Evolutionary conservation across 768 basidiomycete species (phyloP), one percentile per base, ranked within the genome.

Genomic region (Panaeolus cyanescens): DNA sequence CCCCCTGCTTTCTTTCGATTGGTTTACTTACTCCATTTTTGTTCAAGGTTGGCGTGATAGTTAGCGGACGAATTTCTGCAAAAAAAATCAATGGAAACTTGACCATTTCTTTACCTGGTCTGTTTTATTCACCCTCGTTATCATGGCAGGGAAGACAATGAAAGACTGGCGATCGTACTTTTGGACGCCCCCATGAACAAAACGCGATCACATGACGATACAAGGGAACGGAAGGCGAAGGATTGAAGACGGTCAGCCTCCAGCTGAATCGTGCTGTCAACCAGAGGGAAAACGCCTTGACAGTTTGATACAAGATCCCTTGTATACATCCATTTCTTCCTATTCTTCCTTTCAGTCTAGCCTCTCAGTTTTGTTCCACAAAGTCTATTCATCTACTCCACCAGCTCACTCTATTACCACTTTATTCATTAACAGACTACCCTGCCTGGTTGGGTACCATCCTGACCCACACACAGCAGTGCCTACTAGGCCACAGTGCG

Each of bases 221-320:
- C 22, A 58, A 55, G 62, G 7, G 28, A 54, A 40, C 45, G 4
- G 30, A 20, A 2, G 22, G 15, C 8, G 55, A 56, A 58, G 42
- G 54, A 53, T 62, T 28, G 8, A 50, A 45, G 68, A 56, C 65
- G 40, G 71, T 72, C 71, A 72, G 71, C 71, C 71, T 67, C 70
- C 62, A 62, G 59, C 58, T 39, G 54, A 70, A 68, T 68, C 60
- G 63, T 66, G 63, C 39, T 20, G 58, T 58, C 56, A 55, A 66
- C 68, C 61, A 68, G 66, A 59, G n/a, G 17, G 54, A 66, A 66
- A 63, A 64, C 63, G 62, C 67, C 64, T 59, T 55, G 54, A 59
- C 55, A 32, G 58, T 62, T 62, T 58, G 64, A 50, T 54, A 69
- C 62, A 61, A 32, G 56, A 64, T 59, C 25, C 19, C 58, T 56